Evolutionary conservation across 2,329 filamentous ascomycete species (phyloP).

Genomic region (Septoria petroselini): DNA sequence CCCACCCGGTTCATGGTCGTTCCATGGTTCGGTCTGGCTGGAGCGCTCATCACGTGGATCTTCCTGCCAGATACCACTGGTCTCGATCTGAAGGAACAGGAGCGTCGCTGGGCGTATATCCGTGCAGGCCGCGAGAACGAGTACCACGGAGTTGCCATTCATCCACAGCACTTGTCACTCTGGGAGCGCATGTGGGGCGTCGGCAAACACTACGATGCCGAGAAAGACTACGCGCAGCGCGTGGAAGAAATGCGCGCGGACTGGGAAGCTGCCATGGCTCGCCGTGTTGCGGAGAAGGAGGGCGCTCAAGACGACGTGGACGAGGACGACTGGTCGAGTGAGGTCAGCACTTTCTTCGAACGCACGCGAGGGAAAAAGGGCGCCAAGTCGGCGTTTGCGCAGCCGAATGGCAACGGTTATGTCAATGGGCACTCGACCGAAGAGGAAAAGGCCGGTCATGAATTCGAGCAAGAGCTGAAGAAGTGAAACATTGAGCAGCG

Average conservation of each 20-base stretch:
- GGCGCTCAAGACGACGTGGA: conserved; percentile 38
- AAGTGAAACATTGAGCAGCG: neutral
- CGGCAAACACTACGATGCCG: conserved; percentile 78
- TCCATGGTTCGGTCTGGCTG: conserved; percentile 89
- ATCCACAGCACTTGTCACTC: conserved; percentile 79
- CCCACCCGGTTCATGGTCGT: conserved; percentile 87
- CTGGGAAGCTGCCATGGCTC: conserved; percentile 55
- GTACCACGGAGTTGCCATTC: conserved; percentile 90
- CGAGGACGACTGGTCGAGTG: conserved; percentile 48
- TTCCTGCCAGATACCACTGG: conserved; percentile 97
- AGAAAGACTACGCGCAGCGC: conserved; percentile 73
- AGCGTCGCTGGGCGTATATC: conserved; percentile 88
- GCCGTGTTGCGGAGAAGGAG: conserved; percentile 52
- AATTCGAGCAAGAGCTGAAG: conserved; percentile 13
- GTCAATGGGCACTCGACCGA: conserved; percentile 15
- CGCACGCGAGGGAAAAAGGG: conserved; percentile 41
- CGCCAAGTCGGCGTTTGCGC: conserved; percentile 14
- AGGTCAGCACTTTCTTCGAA: conserved; percentile 55
- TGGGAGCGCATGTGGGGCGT: conserved; percentile 81
- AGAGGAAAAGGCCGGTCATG: conserved; percentile 21
- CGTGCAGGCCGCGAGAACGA: conserved; percentile 71
- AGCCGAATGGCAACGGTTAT: conserved; percentile 12
- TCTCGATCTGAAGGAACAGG: conserved; percentile 94
- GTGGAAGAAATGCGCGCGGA: conserved; percentile 72
- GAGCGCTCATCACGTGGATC: conserved; percentile 75